phyloP scores from a whole-genome alignment of 768 basidiomycete species.

The Suillus luteus region DNA sequence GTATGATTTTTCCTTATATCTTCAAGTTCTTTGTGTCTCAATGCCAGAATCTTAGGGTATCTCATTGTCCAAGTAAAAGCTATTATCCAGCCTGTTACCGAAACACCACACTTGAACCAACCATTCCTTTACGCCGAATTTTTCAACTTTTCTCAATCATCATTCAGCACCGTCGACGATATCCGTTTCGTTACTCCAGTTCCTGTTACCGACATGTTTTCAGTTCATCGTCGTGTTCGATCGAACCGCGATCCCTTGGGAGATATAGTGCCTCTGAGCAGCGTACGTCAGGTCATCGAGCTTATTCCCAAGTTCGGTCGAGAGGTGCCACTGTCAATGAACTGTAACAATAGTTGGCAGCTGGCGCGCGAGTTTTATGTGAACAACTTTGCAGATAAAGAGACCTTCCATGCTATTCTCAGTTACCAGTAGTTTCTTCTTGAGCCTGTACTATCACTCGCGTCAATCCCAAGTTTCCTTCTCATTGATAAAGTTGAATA shows the following conservation, averaged over 20 bases:
- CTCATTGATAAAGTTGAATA: background rate
- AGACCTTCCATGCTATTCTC: slow-evolving; percentile 12
- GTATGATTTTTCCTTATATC: no score
- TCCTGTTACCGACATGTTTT: slow-evolving; percentile 6
- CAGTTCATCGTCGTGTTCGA: background rate
- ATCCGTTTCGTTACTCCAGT: background rate
- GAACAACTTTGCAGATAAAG: slow-evolving; percentile 15
- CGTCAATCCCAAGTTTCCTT: background rate
- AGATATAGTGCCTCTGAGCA: slow-evolving; percentile 8
- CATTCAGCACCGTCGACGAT: background rate
- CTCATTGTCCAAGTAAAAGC: slow-evolving; percentile 9
- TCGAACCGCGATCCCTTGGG: background rate
- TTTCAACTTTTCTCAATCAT: slow-evolving; percentile 7
- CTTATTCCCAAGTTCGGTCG: slow-evolving; percentile 10
- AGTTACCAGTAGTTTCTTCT: background rate
- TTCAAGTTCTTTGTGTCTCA: no score
- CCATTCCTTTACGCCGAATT: slow-evolving; percentile 5
- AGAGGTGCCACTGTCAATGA: background rate
- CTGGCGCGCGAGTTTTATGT: slow-evolving; percentile 9
- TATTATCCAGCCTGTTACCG: slow-evolving; percentile 7
- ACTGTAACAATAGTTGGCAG: slow-evolving; percentile 8
- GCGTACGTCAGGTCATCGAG: slow-evolving; percentile 8
- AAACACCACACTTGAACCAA: background rate
- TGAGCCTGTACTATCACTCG: background rate
- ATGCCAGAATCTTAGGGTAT: background rate